Conservation (phyloP, 73 alveolate genomes). For the Paramecium caudatum region DNA sequence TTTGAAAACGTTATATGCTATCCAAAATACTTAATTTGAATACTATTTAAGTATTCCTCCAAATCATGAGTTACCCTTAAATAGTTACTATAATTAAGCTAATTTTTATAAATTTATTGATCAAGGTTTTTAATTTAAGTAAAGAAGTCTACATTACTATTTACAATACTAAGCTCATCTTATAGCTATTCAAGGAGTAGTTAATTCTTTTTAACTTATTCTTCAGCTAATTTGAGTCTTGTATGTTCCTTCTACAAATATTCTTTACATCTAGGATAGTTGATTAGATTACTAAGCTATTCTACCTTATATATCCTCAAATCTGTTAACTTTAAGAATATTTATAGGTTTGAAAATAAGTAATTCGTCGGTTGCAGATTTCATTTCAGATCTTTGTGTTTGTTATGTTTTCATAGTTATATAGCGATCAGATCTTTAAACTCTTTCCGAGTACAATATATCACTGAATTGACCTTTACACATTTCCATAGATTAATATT, state of each 20-base stretch:
- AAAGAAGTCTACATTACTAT: not conserved
- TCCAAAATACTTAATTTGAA: not conserved
- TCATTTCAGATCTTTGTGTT: constrained; percentile 13
- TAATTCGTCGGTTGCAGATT: constrained; percentile 14
- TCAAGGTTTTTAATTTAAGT: not conserved
- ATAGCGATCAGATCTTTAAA: not conserved
- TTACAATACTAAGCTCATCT: not conserved
- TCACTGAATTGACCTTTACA: not conserved
- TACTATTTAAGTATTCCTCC: not conserved
- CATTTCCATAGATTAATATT: not conserved
- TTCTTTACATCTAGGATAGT: not conserved
- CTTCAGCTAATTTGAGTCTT: not conserved
- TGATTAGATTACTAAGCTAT: not conserved
- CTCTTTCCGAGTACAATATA: not conserved
- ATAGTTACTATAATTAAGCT: not conserved
- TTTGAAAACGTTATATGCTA: not conserved
- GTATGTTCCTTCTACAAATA: not conserved
- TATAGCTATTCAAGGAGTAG: not conserved
- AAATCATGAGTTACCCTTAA: not conserved
- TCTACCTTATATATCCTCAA: not conserved
- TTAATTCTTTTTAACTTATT: not conserved
- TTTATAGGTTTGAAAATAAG: not conserved
- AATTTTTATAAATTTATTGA: constrained; percentile 12
- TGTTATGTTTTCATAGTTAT: not conserved
- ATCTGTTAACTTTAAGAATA: not conserved